Evolutionary conservation across 176 grass and related monocot genomes (phyloP).

Genomic region (Melocanna baccifera): DNA sequence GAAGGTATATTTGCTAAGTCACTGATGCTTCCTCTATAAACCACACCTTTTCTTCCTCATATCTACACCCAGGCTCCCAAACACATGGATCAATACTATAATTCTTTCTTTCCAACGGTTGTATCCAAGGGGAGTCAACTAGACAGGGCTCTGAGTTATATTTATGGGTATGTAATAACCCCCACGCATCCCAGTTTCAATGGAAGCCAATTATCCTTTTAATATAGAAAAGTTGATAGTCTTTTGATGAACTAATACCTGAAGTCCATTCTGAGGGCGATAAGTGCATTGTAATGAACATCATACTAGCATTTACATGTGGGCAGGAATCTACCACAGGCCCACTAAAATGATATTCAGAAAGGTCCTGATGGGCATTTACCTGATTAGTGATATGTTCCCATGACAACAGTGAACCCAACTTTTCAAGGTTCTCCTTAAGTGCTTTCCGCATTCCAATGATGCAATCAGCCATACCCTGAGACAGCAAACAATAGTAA

Average conservation of each 20-base stretch:
- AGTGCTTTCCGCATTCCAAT: slow-evolving; percentile 83
- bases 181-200: neutral
- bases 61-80: too few species aligned
- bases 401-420: slow-evolving; percentile 86
- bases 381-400: slow-evolving; percentile 97
- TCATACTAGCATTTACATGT: neutral
- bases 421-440: slow-evolving; percentile 70
- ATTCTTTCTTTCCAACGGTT: neutral
- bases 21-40: neutral
- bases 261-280: neutral
- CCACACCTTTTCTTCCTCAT: neutral
- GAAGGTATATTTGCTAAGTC: neutral
- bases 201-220: neutral
- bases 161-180: neutral
- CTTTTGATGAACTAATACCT: neutral
- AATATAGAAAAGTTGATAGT: slow-evolving; percentile 9
- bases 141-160: neutral
- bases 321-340: neutral
- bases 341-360: neutral
- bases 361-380: slow-evolving; percentile 4
- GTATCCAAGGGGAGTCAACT: neutral
- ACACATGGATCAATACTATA: neutral
- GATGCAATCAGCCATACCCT: slow-evolving; percentile 96
- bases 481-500: slow-evolving; percentile 6
- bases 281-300: slow-evolving; percentile 23